Evolutionary conservation across 768 basidiomycete genomes (phyloP), one percentile per base, ranked within the genome.

Genomic region (Lanmaoa rubissima): DNA sequence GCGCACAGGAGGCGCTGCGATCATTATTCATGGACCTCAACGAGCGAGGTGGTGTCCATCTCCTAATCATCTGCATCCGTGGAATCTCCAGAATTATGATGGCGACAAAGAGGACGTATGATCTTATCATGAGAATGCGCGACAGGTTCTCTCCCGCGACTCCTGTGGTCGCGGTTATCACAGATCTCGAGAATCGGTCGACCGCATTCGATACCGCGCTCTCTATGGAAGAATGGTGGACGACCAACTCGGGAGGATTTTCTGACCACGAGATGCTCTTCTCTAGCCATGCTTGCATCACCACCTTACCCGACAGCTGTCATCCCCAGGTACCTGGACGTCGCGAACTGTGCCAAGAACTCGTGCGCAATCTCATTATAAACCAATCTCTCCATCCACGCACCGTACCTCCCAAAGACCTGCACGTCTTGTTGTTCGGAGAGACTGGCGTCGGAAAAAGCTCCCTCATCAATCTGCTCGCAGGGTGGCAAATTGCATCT

Each of bases 171-270:
- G 58, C 68, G 8, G 53, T 74, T 17, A 60, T 73, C 55, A 73
- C 72, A 4, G 72, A 65, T 21, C 61, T 73, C 28, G 72, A 74
- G 55, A 68, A 61, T 19, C 43, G 40, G 36, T 62, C 71, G 32
- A 47, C 61, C 28, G 4, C 39, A 1, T 38, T 46, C 35, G 40
- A 63, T 40, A 24, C 55, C 11, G 26, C 14, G 17, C 49, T 56
- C 4, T 66, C 70, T 16, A 75, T 75, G 68, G 69, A 71, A 9
- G 62, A 62, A 48, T 79, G 78, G 78, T 78, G 76, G 77, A 48
- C 40, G 21, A 43, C 57, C 50, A 76, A 75, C 50, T 52, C 69
- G 36, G 50, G 41, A 7, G 19, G 21, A 2, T 71, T 79, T 54
- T 62, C 58, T 16, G 34, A 57, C 6, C 47, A 70, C 28, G 59